phyloP scores from a whole-genome alignment of 352 stramenopile species.

The Phytophthora parvispora region DNA sequence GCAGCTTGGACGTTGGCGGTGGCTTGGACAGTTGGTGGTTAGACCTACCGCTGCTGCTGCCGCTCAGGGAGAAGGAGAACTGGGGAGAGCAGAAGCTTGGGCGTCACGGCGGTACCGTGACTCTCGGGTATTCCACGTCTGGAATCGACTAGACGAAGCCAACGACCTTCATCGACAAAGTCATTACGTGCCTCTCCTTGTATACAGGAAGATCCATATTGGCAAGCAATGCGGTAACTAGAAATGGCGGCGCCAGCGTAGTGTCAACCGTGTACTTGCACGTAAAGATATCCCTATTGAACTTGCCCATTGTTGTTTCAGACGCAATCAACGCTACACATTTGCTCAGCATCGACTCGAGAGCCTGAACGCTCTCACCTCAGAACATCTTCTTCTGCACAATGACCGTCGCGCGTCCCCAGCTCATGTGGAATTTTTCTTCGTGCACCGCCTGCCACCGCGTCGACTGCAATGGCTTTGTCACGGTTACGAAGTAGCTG shows the following conservation, averaged over 20 bases:
- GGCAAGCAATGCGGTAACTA: too few species aligned
- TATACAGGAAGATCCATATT: too few species aligned
- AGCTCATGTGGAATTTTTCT: constrained; percentile 77
- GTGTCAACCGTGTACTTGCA: too few species aligned
- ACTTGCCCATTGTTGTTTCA: background rate
- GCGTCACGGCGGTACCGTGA: too few species aligned
- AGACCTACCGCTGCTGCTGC: too few species aligned
- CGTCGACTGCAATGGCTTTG: constrained; percentile 64
- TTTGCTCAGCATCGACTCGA: background rate
- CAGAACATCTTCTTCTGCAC: constrained; percentile 73
- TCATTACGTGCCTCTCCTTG: too few species aligned
- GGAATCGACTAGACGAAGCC: too few species aligned
- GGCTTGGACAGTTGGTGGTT: too few species aligned
- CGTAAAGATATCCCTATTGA: constrained; percentile 1
- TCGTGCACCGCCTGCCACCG: constrained; percentile 70
- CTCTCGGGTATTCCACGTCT: too few species aligned
- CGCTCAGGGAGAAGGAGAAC: constrained; percentile 1
- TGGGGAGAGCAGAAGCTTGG: background rate
- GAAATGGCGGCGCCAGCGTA: too few species aligned
- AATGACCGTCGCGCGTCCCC: constrained; percentile 68
- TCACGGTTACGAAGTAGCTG: constrained; percentile 71
- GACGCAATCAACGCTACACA: background rate
- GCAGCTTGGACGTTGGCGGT: too few species aligned
- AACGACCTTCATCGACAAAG: too few species aligned
- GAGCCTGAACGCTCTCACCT: background rate